Evolutionary conservation across 2,329 filamentous ascomycete species (phyloP).

Genomic region (Fusarium irregulare): DNA sequence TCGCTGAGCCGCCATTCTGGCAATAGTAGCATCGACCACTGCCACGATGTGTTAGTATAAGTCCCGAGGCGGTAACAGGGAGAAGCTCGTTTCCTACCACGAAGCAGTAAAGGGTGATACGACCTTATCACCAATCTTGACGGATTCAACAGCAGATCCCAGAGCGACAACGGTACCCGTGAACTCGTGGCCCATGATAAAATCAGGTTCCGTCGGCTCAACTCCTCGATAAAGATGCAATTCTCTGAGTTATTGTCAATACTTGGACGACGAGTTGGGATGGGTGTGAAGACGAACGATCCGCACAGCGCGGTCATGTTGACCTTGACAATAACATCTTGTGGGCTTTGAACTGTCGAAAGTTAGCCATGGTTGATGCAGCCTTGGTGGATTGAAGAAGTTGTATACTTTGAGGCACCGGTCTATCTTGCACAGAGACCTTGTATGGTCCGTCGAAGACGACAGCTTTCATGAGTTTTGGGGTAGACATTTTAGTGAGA

Average conservation of each 20-base stretch:
- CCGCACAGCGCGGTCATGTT: conserved; percentile 88
- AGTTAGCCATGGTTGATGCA: not conserved
- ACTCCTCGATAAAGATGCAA: conserved; percentile 89
- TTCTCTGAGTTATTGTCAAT: conserved; percentile 65
- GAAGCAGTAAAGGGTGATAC: conserved; percentile 88
- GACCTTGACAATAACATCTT: conserved; percentile 86
- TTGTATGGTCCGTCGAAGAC: conserved; percentile 84
- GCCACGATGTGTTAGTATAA: not conserved
- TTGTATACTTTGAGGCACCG: conserved; percentile 72
- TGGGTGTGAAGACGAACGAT: conserved; percentile 63
- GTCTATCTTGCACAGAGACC: conserved; percentile 81
- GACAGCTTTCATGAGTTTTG: conserved; percentile 84
- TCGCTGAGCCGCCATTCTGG: conserved; percentile 77
- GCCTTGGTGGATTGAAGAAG: fast-evolving
- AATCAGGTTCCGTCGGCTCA: conserved; percentile 72
- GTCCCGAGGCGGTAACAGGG: not conserved
- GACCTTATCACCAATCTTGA: conserved; percentile 80
- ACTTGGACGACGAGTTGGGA: fast-evolving
- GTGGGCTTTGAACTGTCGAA: conserved; percentile 68
- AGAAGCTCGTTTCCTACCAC: conserved; percentile 66
- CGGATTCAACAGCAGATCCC: conserved; percentile 73
- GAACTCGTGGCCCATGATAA: conserved; percentile 86
- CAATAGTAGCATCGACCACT: conserved; percentile 83
- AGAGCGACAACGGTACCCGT: conserved; percentile 77
- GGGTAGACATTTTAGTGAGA: conserved; percentile 44